Conservation (phyloP, 306 rosid species). For the Cucumis cinereus region DNA sequence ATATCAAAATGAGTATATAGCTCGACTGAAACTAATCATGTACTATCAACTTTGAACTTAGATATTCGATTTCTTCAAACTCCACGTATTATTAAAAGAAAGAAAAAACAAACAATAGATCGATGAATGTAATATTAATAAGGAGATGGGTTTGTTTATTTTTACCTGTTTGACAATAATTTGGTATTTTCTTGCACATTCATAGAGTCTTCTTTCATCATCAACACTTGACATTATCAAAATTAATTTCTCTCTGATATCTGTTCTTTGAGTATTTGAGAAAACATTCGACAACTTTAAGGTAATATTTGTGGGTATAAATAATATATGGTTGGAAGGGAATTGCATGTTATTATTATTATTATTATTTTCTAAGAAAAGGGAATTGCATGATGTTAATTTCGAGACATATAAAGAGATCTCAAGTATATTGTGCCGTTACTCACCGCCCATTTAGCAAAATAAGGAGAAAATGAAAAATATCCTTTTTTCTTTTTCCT, state of each 20-base stretch:
- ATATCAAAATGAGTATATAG: neutral
- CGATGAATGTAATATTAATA: neutral
- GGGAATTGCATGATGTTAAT: neutral
- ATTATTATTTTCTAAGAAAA: no score
- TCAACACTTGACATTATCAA: constrained; percentile 24
- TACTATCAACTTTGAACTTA: no score
- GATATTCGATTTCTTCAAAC: no score
- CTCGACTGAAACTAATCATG: no score
- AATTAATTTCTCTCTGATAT: neutral
- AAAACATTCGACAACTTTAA: neutral
- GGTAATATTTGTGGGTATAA: neutral
- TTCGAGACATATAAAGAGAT: neutral
- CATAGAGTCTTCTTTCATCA: constrained; percentile 24
- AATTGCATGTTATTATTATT: no score
- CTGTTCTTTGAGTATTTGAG: neutral
- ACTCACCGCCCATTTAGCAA: neutral
- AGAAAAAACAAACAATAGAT: neutral
- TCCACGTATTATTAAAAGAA: no score
- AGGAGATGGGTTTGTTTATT: neutral
- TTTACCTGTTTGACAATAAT: constrained; percentile 24
- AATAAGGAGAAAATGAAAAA: neutral
- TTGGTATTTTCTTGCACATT: constrained; percentile 16
- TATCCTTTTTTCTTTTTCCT: neutral
- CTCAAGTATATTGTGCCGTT: neutral
- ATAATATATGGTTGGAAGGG: neutral